A percentile compares a stretch with the other conserved stretches of the same genome.
These are phyloP conservation scores for Tuber melanosporum DNA, from an alignment of 495 filamentous ascomycete genomes.

Conservation along the genomic window DNA sequence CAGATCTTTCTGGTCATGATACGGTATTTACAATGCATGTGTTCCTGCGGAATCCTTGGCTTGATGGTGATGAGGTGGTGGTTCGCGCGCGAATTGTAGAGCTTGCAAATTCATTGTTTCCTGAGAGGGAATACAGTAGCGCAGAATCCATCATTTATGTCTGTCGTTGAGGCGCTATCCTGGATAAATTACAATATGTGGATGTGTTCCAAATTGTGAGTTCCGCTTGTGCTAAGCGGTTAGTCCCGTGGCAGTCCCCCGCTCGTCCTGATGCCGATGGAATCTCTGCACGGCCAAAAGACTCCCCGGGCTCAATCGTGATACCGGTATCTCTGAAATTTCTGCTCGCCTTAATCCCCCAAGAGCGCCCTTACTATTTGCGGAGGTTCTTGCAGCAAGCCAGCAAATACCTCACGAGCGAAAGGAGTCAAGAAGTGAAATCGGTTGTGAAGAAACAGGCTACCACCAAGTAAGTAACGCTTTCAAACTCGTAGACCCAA, in stretches of 20 bases:
- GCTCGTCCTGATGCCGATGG: not conserved
- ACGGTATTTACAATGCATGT: not conserved
- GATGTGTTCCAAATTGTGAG: not conserved
- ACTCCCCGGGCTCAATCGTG: not conserved
- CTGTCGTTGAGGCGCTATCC: not conserved
- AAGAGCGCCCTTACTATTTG: not conserved
- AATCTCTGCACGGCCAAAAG: not conserved
- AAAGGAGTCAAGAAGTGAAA: not conserved
- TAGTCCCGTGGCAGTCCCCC: not conserved
- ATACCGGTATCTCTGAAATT: not conserved
- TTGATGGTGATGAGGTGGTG: not conserved
- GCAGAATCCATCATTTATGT: not conserved
- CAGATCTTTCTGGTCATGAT: not conserved
- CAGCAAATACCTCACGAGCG: not conserved
- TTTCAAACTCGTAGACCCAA: not conserved
- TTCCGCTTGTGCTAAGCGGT: not conserved
- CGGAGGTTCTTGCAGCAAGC: not conserved
- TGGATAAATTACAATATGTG: not conserved
- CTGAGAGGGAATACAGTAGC: not conserved
- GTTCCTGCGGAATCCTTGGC: not conserved
- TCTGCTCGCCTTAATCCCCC: not conserved
- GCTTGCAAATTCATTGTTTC: not conserved
- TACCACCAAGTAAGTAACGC: not conserved
- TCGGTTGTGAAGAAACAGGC: not conserved
- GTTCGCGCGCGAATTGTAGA: not conserved